These are phyloP conservation scores for Endocalyx cinctus DNA, from an alignment of 2,329 filamentous ascomycete genomes.

Conservation along the genomic window DNA sequence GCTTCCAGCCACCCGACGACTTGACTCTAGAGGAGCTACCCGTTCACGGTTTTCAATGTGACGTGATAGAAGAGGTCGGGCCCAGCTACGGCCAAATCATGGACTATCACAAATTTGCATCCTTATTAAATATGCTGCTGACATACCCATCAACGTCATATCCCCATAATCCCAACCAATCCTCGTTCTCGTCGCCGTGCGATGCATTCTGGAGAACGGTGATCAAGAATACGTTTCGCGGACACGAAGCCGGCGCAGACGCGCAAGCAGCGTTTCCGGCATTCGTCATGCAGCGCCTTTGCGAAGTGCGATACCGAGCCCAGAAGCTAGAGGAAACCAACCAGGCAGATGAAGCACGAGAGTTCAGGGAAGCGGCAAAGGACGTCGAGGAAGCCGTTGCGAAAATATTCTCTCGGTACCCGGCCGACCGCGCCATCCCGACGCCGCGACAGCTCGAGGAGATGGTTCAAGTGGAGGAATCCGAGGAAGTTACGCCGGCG, in stretches of 20 bases:
- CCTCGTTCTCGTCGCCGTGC: neutral
- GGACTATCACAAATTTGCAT: conserved; percentile 3
- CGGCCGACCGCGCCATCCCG: no score
- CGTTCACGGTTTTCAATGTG: conserved; percentile 4
- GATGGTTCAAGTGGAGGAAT: conserved; percentile 1
- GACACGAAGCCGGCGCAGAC: neutral
- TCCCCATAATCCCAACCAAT: conserved; percentile 2
- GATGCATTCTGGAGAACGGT: conserved; percentile 4
- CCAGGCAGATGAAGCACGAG: neutral
- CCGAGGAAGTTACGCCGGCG: conserved; percentile 3
- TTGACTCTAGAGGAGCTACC: neutral
- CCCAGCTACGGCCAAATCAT: conserved; percentile 5
- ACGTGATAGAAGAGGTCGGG: conserved; percentile 3
- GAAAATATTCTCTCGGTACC: no score
- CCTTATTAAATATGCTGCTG: conserved; percentile 2
- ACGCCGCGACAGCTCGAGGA: neutral
- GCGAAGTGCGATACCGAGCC: conserved; percentile 2
- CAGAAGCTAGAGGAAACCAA: neutral
- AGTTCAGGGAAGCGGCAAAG: neutral
- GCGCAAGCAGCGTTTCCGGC: conserved; percentile 2
- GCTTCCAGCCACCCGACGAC: neutral
- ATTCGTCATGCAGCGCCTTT: conserved; percentile 7
- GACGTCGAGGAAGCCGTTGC: no score
- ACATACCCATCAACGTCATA: conserved; percentile 1
- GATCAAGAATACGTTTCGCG: conserved; percentile 5